Base-by-base conservation (phyloP, 768 basidiomycete species). In the Rhizopogon sp. region DNA sequence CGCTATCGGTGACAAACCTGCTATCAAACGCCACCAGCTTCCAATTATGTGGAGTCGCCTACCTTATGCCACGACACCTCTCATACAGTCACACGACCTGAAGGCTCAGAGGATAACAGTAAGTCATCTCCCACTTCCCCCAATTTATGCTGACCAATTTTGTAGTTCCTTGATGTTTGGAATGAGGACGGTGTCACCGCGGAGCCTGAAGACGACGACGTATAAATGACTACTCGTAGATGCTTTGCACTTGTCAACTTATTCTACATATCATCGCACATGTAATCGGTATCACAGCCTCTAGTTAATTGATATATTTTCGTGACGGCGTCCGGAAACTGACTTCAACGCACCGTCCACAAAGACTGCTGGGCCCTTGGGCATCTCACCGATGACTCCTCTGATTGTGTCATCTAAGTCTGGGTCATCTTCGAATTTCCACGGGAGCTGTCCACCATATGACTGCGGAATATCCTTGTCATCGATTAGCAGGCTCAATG, bases 1-100 rank as follows among this genome's bases (percentile, higher is more conserved):
- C 52, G 83, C 90, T 0, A 68, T 88, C 3, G 95, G 95, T 1
- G 96, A 99, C 69, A 90, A 85, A 64, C 79, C 88, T 13, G 90
- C 85, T 5, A 68, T 74, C 2, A 84, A 81, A 61, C 81, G 82
- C 28, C 74, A 85, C 60, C 81, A 85, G 2, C 71, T 75, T 40
- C 79, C 80, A 6, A 80, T 93, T 39, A 77, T 80, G 29, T 92
- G 92, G 87, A 80, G 83, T 25, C 79, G 88, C 16, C 70, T 95
- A 50, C 84, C 87, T 3, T 91, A 79, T 60, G 89, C 86, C 0
- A 77, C 72, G 13, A 64, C 64, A 29, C 79, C 85, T 4, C 75
- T 94, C 11, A 60, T 81, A 13, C 86, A 84, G 3, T 76, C 78
- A 1, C 77, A 79, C 35, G 90, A 95, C 60, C 74, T 80, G 42